Conservation (phyloP, 495 filamentous ascomycete species). For the Tuber microsphaerosporum region DNA sequence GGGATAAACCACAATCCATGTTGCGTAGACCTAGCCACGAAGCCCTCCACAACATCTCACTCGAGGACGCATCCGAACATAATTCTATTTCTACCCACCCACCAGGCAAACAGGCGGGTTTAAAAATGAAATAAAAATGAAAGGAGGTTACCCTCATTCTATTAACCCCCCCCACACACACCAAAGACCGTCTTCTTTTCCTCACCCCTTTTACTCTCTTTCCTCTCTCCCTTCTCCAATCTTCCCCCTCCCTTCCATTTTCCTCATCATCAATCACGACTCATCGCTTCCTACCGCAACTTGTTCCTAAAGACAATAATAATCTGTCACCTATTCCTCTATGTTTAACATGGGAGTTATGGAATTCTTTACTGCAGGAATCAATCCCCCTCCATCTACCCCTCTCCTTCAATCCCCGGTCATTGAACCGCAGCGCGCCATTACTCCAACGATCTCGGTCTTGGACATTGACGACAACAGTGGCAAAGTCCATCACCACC, state of each 20-base stretch:
- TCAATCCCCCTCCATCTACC: background rate
- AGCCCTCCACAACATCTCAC: constrained; percentile 1
- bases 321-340: background rate
- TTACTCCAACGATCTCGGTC: background rate
- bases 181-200: background rate
- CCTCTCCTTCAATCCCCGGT: background rate
- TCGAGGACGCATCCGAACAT: background rate
- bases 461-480: background rate
- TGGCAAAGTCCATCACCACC: background rate
- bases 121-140: background rate
- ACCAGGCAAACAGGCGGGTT: background rate
- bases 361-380: constrained; percentile 3
- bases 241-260: background rate
- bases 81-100: background rate
- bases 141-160: background rate
- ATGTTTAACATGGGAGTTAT: background rate
- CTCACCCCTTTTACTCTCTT: background rate
- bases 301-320: background rate
- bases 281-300: background rate
- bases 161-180: background rate
- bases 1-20: background rate
- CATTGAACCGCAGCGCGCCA: background rate
- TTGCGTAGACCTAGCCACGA: background rate
- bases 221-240: background rate
- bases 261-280: background rate